These are phyloP conservation scores for Aureobasidium pullulans DNA, from an alignment of 2,329 filamentous ascomycete genomes.

Conservation along the genomic window DNA sequence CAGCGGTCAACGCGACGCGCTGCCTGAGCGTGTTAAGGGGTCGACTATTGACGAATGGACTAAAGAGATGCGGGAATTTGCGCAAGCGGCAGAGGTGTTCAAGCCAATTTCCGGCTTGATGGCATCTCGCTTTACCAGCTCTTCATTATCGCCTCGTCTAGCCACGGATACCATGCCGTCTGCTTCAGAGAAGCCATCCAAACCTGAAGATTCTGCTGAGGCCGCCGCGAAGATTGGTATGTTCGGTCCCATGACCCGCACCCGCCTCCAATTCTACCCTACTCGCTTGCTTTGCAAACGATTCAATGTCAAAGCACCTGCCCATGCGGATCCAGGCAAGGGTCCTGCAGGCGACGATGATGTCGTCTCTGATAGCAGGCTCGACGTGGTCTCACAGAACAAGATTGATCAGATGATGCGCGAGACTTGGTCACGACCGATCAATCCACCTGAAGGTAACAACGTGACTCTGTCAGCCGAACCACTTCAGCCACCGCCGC, in stretches of 20 bases:
- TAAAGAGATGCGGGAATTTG: constrained; percentile 73
- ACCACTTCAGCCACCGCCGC: constrained; percentile 12
- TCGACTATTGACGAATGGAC: constrained; percentile 65
- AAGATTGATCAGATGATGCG: constrained; percentile 50
- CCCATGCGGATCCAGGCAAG: constrained; percentile 43
- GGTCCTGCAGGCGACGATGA: constrained; percentile 28
- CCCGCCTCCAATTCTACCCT: constrained; percentile 65
- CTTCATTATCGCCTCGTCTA: constrained; percentile 35
- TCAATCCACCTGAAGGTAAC: constrained; percentile 1
- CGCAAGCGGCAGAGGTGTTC: constrained; percentile 69
- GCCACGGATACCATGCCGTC: constrained; percentile 25
- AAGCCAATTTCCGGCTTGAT: constrained; percentile 87
- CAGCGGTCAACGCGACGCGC: constrained; percentile 52
- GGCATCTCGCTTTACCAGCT: constrained; percentile 85
- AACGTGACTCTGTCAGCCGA: constrained; percentile 18
- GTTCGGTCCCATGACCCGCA: constrained; percentile 84
- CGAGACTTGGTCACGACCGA: constrained; percentile 27
- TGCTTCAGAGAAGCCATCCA: not conserved
- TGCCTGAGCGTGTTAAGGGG: constrained; percentile 49
- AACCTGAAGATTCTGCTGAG: constrained; percentile 62
- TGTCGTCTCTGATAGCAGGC: constrained; percentile 20
- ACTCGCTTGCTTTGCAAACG: constrained; percentile 84
- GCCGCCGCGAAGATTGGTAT: constrained; percentile 84
- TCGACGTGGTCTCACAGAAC: constrained; percentile 47
- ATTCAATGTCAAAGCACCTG: constrained; percentile 77